Conservation (phyloP, 306 rosid species). For the Purshia tridentata region DNA sequence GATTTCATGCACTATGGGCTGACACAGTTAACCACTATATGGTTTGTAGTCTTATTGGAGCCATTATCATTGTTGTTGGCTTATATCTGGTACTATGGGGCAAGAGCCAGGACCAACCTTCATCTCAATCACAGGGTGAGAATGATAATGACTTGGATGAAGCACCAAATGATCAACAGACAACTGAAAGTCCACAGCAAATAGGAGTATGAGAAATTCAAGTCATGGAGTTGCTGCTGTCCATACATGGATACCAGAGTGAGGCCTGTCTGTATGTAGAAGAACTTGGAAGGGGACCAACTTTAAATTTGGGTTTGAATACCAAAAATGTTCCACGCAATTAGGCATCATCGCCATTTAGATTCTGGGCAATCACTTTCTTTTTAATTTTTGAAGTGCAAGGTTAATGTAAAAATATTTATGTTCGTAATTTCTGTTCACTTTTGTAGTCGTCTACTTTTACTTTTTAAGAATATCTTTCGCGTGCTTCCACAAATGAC, state of each 20-base stretch:
- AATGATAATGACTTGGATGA: background rate
- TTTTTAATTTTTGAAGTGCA: no score
- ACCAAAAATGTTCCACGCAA: no score
- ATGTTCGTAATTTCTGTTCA: no score
- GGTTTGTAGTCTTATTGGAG: conserved; percentile 32
- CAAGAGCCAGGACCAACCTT: conserved; percentile 24
- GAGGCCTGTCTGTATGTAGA: background rate
- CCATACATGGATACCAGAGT: background rate
- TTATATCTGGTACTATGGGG: conserved; percentile 43
- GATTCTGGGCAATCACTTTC: no score
- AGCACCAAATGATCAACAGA: conserved; percentile 11
- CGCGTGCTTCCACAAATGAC: no score
- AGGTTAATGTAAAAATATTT: background rate
- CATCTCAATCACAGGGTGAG: conserved; percentile 4
- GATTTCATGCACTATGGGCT: background rate
- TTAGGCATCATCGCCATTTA: no score
- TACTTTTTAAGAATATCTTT: no score
- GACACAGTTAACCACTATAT: background rate
- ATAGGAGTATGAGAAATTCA: background rate
- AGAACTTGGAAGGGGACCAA: background rate
- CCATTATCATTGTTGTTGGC: conserved; percentile 31
- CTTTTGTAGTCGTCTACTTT: no score
- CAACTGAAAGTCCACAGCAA: background rate
- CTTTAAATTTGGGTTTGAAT: no score
- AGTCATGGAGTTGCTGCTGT: background rate